phyloP scores from a whole-genome alignment of 73 alveolate genomes.

The Paramecium sexaurelia region DNA sequence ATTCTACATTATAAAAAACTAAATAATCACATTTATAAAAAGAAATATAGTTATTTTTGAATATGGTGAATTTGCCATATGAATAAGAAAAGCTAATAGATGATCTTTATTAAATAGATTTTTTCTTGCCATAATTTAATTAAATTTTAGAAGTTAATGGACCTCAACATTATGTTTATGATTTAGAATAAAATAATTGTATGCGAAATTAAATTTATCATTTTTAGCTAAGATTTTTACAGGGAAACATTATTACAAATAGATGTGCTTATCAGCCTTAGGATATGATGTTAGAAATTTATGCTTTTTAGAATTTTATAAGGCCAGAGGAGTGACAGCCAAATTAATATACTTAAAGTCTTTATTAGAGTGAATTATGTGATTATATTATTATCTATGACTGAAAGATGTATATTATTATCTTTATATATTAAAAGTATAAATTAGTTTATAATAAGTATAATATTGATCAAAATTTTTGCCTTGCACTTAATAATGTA shows the following conservation, averaged over 20 bases:
- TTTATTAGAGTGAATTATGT: neutral
- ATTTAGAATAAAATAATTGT: constrained; percentile 41
- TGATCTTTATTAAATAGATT: constrained; percentile 18
- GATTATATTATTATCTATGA: neutral
- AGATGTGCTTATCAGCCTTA: neutral
- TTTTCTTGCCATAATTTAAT: neutral
- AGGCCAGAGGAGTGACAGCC: constrained; percentile 29
- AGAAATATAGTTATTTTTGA: constrained; percentile 18
- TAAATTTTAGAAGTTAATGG: constrained; percentile 48
- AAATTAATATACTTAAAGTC: neutral
- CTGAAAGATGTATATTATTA: no score
- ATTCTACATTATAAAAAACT: neutral
- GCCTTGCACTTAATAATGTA: neutral
- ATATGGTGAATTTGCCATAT: constrained; percentile 22
- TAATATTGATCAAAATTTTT: neutral
- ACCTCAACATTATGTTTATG: constrained; percentile 47
- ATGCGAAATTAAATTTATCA: neutral
- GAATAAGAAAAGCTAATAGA: neutral
- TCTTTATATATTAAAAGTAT: no score
- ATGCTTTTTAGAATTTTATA: neutral
- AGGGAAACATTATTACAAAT: constrained; percentile 33
- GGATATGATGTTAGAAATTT: constrained; percentile 34
- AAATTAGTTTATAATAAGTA: neutral
- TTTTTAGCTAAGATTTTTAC: neutral
- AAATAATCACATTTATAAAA: neutral